Conservation (phyloP, 495 filamentous ascomycete genomes). For the Aspergillus sclerotiicarbonarius region DNA sequence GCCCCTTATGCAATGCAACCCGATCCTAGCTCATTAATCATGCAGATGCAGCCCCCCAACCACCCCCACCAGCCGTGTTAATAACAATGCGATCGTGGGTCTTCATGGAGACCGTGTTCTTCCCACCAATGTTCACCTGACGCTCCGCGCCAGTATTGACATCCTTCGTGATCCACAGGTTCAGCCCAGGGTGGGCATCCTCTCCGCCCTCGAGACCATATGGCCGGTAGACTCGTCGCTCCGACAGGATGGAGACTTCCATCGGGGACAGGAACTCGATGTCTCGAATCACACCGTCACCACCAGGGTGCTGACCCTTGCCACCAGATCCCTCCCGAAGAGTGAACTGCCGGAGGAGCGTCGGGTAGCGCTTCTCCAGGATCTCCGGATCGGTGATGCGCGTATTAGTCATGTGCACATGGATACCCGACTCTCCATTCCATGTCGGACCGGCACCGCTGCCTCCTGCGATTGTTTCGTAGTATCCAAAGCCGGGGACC, state of each 20-base stretch:
- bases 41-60: slow-evolving; percentile 37
- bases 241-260: slow-evolving; percentile 81
- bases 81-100: slow-evolving; percentile 83
- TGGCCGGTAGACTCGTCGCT: slow-evolving; percentile 77
- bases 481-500: slow-evolving; percentile 75
- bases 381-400: slow-evolving; percentile 90
- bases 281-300: slow-evolving; percentile 36
- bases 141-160: slow-evolving; percentile 56
- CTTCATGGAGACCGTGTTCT: slow-evolving; percentile 88
- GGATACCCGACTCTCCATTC: slow-evolving; percentile 84
- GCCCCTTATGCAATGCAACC: background rate
- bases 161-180: slow-evolving; percentile 72
- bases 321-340: slow-evolving; percentile 61
- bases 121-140: slow-evolving; percentile 81
- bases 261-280: slow-evolving; percentile 50
- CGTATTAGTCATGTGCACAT: slow-evolving; percentile 95
- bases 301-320: slow-evolving; percentile 33
- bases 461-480: slow-evolving; percentile 89
- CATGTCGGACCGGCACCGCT: slow-evolving; percentile 78
- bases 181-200: slow-evolving; percentile 49
- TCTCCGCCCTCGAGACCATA: slow-evolving; percentile 84
- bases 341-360: slow-evolving; percentile 77
- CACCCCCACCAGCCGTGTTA: slow-evolving; percentile 55
- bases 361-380: slow-evolving; percentile 85
- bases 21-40: background rate